Base-by-base conservation (phyloP, 768 basidiomycete species). In the Scleroderma citrinum region DNA sequence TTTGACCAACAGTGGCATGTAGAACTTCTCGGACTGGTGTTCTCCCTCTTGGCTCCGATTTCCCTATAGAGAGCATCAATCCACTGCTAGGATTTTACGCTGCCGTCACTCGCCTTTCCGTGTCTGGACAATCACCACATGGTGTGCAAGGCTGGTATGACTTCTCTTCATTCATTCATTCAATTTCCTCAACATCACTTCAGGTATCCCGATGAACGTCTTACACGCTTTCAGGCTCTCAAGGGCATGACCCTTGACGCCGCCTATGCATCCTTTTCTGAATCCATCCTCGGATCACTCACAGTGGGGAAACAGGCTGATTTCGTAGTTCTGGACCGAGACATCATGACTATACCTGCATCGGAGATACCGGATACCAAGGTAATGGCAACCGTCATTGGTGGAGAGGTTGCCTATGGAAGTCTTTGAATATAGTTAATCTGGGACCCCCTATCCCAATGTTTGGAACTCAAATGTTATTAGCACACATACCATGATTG, bases 41-140 rank as follows among this genome's bases (percentile, higher is more conserved):
- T 13, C 75, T 94, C 2, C 83, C 92, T 0, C 74, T 97, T 2
- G 94, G 95, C 2, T 91, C 92, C 3, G 94, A 97, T 64, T 96
- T 97, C 66, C 95, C 95, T 0, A 83, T 97, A 3, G 94, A 97
- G 65, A 78, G 81, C 10, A 84, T 95, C 46, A 90, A 95, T 59
- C 94, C 95, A 0, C 69, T 97, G 30, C 71, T 87, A 3, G 91
- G 90, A 0, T 94, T 96, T 67, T 92, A 93, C 56, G 92, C 95
- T 5, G 91, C 92, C 0, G 76, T 92, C 2, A 76, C 91, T 1
- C 78, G 94, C 13, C 71, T 90, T 5, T 76, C 77, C 20, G 71
- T 74, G 2, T 72, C 79, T 12, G 92, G 92, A 0, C 69, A 71
- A 16, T 92, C 89, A 19, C 95, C 94, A 0, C 89, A 94, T 50